Percentiles rank a stretch among this genome's conserved stretches.
Evolutionary conservation across 345 rosid genomes (phyloP).

Genomic region (Eucalyptus urophylla): DNA sequence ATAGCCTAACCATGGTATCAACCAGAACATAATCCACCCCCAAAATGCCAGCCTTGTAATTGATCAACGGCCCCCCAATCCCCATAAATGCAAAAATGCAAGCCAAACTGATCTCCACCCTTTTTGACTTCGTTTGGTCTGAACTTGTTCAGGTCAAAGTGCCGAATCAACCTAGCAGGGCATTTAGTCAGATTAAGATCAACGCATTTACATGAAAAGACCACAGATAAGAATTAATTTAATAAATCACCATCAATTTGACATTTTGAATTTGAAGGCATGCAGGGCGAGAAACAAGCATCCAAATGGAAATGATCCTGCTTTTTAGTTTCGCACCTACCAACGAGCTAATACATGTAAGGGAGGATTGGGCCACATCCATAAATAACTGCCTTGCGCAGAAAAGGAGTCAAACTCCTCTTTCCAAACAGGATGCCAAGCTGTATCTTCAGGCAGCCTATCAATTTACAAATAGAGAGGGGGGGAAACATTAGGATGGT

Average conservation of each 20-base stretch:
- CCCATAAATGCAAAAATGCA: slow-evolving; percentile 24
- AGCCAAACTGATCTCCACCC: slow-evolving; percentile 83
- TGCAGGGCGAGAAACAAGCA: neutral
- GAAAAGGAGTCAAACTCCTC: neutral
- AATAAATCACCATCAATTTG: neutral
- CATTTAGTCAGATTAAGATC: neutral
- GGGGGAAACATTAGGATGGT: neutral
- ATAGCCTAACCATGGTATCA: slow-evolving; percentile 89
- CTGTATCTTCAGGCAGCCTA: neutral
- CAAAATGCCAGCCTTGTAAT: slow-evolving; percentile 52
- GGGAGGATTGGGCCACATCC: neutral
- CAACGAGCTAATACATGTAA: slow-evolving; percentile 81
- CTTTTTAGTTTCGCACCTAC: neutral
- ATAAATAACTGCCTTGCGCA: neutral
- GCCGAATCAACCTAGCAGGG: slow-evolving; percentile 50
- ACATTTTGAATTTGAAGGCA: neutral
- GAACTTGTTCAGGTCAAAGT: slow-evolving; percentile 67
- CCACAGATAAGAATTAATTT: neutral
- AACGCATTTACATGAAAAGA: neutral
- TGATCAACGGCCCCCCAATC: slow-evolving; percentile 42
- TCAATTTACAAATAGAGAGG: neutral
- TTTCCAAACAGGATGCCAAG: neutral
- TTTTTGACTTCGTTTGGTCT: slow-evolving; percentile 55
- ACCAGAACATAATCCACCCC: slow-evolving; percentile 93
- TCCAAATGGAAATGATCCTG: neutral